Evolutionary conservation across 129 eudicot genomes (phyloP), one percentile per base, ranked within the genome.

Genomic region (Pseudognaphalium luteoalbum): DNA sequence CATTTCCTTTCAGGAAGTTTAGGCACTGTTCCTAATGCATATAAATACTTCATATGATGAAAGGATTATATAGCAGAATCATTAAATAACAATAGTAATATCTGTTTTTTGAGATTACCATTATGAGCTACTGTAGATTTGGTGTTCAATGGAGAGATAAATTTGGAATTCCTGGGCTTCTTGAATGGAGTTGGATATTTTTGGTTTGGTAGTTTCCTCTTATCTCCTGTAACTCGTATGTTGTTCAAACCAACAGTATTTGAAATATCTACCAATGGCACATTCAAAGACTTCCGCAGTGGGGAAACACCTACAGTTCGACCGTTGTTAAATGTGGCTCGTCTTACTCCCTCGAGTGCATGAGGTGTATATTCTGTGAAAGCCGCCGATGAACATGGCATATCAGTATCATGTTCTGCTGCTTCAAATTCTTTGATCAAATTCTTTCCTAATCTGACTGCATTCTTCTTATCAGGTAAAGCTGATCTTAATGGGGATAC

Each of bases 111-210:
- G 25, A 68, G 67, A 66, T 77, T 87, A 94, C 99, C 97, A 72
- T 35, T 84, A 72, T 76, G 61, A 76, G 61, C 75, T 41, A 68
- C 54, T 20, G 79, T 30, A 39, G 54, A 80, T 15, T 72, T 78
- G 66, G 70, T 82, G 70, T 71, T 87, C 74, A 91, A 70, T 39
- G 98, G 93, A 75, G 93, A 83, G 71, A 88, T 66, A 66, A 76
- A 91, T 83, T 81, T 88, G 68, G 93, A 87, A 80, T 44, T 83
- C 2, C 97, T 82, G 35, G 99, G 99, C 83, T 80, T 91, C 89
- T 94, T 94, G 81, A 94, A 94, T 63, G 98, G 88, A 80, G 97
- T 87, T 42, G 78, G 74, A 69, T 83, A 83, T 71, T 70, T 87
- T 76, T 69, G 82, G 69, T 64, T 79, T 68, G 91, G 86, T 47